Conservation (phyloP, 495 filamentous ascomycete genomes). For the Tuber magnatum region DNA sequence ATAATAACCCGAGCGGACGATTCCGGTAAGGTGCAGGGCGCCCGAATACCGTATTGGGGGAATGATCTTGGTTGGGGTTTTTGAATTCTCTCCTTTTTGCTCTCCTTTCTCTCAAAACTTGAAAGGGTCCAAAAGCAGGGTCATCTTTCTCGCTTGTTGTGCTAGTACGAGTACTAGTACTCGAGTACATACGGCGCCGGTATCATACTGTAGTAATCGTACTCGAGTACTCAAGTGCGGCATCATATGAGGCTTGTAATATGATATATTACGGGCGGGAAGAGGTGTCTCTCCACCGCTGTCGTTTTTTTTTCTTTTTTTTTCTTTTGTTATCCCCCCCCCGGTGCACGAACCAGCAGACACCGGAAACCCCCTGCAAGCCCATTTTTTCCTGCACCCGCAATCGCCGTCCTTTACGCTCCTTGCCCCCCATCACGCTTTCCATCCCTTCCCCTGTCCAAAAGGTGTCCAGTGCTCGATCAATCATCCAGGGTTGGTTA, state of each 20-base stretch:
- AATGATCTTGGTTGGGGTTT: neutral
- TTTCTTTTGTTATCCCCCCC: neutral
- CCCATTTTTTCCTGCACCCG: neutral
- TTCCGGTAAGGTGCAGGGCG: neutral
- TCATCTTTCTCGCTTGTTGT: neutral
- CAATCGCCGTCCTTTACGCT: neutral
- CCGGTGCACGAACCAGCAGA: neutral
- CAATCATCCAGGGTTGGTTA: neutral
- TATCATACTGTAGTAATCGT: too few species aligned
- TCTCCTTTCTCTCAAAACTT: neutral
- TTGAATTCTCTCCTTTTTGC: neutral
- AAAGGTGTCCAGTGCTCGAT: conserved; percentile 1
- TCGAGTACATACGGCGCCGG: too few species aligned
- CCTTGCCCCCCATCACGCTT: neutral
- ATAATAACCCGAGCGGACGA: neutral
- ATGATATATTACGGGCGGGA: neutral
- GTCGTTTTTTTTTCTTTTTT: neutral
- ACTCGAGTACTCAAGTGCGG: neutral
- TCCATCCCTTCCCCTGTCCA: neutral
- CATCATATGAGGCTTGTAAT: neutral
- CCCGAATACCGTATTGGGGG: neutral
- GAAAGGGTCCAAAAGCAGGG: neutral
- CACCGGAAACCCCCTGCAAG: neutral
- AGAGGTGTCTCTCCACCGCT: neutral
- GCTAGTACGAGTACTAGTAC: too few species aligned